Evolutionary conservation across 2,329 filamentous ascomycete species (phyloP).

Genomic region (Neurospora sp.): DNA sequence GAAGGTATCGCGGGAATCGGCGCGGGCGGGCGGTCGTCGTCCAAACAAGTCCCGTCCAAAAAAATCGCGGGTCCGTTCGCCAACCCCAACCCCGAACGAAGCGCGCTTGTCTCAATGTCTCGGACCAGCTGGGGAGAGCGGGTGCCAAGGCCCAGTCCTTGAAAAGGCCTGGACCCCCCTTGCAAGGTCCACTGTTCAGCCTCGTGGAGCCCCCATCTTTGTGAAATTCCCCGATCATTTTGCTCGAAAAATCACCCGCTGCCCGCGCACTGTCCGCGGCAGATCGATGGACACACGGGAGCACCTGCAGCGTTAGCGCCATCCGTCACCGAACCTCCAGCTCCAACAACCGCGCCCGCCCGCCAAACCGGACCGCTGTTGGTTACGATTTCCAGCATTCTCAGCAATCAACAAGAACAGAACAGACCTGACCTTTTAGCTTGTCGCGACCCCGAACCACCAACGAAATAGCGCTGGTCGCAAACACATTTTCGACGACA

Average conservation of each 20-base stretch:
- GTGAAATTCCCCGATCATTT: not conserved
- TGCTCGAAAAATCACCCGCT: not conserved
- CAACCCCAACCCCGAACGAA: not conserved
- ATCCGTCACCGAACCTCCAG: not conserved
- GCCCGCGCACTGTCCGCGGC: not conserved
- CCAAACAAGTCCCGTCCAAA: constrained; percentile 8
- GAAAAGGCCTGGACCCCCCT: not conserved
- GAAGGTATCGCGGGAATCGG: not conserved
- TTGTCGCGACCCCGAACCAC: not conserved
- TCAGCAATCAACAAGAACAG: not conserved
- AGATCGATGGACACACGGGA: not conserved
- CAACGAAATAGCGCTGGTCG: not conserved
- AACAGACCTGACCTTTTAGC: not conserved
- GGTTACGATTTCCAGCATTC: not conserved
- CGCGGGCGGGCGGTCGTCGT: constrained; percentile 1
- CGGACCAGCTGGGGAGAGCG: not conserved
- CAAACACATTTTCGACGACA: not conserved
- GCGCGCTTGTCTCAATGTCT: not conserved
- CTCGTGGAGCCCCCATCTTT: not conserved
- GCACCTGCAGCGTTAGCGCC: not conserved
- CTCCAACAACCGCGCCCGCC: not conserved
- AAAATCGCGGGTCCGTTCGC: constrained; percentile 4
- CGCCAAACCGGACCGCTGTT: not conserved
- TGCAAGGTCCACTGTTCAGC: not conserved
- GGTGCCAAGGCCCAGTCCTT: not conserved